Conservation (phyloP, 805 yeast genomes). For the Kluyveromyces starmeri region DNA sequence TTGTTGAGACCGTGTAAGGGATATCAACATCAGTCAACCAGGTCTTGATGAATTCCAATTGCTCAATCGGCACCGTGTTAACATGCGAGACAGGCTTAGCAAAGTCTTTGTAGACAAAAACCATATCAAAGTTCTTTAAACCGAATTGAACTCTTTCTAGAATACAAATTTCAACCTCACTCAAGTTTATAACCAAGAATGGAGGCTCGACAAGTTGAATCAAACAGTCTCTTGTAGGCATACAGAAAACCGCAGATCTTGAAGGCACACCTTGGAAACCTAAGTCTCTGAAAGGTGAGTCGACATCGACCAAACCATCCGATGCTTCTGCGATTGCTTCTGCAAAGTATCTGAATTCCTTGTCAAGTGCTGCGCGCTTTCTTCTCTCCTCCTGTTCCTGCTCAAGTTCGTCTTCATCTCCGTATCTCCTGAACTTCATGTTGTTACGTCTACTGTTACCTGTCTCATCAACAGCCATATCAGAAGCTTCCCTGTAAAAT, state of each 20-base stretch:
- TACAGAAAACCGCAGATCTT: slow-evolving; percentile 85
- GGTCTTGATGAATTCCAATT: slow-evolving; percentile 83
- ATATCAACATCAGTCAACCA: slow-evolving; percentile 98
- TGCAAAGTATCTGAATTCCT: slow-evolving; percentile 82
- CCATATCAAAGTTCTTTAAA: slow-evolving; percentile 89
- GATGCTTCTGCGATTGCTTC: slow-evolving; percentile 87
- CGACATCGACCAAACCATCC: slow-evolving; percentile 75
- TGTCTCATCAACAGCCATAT: slow-evolving; percentile 93
- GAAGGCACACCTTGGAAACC: slow-evolving; percentile 98
- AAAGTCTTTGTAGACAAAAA: slow-evolving; percentile 92
- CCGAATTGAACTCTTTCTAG: slow-evolving; percentile 97
- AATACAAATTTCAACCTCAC: slow-evolving; percentile 90
- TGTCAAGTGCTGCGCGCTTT: slow-evolving; percentile 81
- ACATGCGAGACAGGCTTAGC: slow-evolving; percentile 80
- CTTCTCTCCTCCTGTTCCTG: slow-evolving; percentile 98
- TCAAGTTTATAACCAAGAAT: slow-evolving; percentile 80
- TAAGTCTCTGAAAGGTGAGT: slow-evolving; percentile 88
- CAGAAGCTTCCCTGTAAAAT: slow-evolving; percentile 94
- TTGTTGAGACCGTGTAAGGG: slow-evolving; percentile 88
- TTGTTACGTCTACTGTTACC: slow-evolving; percentile 84
- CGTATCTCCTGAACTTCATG: slow-evolving; percentile 65
- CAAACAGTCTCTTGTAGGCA: slow-evolving; percentile 96
- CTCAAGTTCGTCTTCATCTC: slow-evolving; percentile 97
- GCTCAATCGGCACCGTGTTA: slow-evolving; percentile 89
- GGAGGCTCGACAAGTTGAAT: slow-evolving; percentile 94